Evolutionary conservation across 345 rosid genomes (phyloP).

Genomic region (Durio zibethinus): DNA sequence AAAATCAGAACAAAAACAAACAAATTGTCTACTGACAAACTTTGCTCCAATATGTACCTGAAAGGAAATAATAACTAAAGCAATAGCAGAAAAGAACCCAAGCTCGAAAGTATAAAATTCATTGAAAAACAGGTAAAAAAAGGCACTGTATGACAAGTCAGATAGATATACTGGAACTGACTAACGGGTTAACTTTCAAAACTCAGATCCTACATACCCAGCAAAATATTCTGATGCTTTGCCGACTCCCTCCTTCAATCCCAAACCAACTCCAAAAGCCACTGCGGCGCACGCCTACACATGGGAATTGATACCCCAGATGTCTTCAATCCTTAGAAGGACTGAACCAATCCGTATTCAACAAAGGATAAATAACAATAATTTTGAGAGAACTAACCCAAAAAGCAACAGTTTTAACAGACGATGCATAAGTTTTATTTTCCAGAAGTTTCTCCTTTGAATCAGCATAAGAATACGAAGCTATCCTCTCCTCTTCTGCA

Average conservation of each 20-base stretch:
- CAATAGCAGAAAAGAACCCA: not conserved
- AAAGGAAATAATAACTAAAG: constrained; percentile 20
- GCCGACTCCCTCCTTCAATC: constrained; percentile 70
- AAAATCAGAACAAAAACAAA: constrained; percentile 89
- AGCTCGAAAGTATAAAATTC: not conserved
- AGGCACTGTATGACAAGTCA: not conserved
- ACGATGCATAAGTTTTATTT: constrained; percentile 42
- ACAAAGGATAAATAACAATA: constrained; percentile 1
- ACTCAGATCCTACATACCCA: constrained; percentile 44
- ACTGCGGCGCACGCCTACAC: constrained; percentile 65
- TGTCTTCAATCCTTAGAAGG: constrained; percentile 17
- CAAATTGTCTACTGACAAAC: constrained; percentile 94
- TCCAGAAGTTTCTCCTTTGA: constrained; percentile 30
- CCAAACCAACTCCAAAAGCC: constrained; percentile 77
- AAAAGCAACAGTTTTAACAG: constrained; percentile 70
- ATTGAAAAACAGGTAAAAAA: not conserved
- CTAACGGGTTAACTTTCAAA: not conserved
- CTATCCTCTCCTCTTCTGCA: constrained; percentile 46
- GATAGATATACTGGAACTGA: not conserved
- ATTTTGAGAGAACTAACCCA: constrained; percentile 52
- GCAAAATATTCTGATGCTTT: constrained; percentile 92
- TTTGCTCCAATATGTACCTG: constrained; percentile 95
- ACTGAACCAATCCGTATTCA: constrained; percentile 1
- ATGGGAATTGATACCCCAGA: constrained; percentile 16
- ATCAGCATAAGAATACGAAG: constrained; percentile 26